These are phyloP conservation scores for Sisymbrium irio DNA, from an alignment of 345 rosid genomes.

Conservation along the genomic window DNA sequence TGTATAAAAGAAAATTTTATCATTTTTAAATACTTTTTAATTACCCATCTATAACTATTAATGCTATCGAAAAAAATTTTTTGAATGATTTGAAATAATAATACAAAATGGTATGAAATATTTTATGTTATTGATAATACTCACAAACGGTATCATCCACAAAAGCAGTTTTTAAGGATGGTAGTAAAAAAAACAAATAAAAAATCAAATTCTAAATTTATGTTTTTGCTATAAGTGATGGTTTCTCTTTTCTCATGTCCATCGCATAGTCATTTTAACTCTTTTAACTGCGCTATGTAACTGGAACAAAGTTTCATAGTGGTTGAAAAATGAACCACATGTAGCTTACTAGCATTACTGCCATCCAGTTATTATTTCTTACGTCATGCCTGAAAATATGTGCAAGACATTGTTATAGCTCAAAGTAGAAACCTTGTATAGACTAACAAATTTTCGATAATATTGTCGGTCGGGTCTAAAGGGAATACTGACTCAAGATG, in stretches of 20 bases:
- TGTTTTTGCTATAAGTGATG: conserved; percentile 3
- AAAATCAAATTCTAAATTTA: too few relatives aligned
- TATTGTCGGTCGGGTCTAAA: conserved; percentile 24
- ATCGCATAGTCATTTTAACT: too few relatives aligned
- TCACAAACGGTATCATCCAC: too few relatives aligned
- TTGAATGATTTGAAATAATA: too few relatives aligned
- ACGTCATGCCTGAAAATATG: conserved; percentile 17
- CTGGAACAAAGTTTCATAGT: background rate
- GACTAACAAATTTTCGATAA: background rate
- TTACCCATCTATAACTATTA: too few relatives aligned
- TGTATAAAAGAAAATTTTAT: too few relatives aligned
- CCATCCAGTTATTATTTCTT: background rate
- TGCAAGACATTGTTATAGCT: conserved; percentile 24
- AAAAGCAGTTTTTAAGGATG: too few relatives aligned
- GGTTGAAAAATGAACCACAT: background rate
- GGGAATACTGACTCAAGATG: background rate
- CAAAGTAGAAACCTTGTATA: conserved; percentile 29
- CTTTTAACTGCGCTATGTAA: background rate
- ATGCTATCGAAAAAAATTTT: too few relatives aligned
- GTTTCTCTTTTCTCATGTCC: background rate
- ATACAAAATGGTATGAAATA: too few relatives aligned
- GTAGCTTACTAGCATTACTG: background rate
- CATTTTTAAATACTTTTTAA: too few relatives aligned
- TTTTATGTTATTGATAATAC: too few relatives aligned
- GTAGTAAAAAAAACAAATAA: too few relatives aligned